Evolutionary conservation across 192 early-diverging fungal species (phyloP), one percentile per base, ranked within the genome.

Genomic region (Rhizoclosmatium sp.): DNA sequence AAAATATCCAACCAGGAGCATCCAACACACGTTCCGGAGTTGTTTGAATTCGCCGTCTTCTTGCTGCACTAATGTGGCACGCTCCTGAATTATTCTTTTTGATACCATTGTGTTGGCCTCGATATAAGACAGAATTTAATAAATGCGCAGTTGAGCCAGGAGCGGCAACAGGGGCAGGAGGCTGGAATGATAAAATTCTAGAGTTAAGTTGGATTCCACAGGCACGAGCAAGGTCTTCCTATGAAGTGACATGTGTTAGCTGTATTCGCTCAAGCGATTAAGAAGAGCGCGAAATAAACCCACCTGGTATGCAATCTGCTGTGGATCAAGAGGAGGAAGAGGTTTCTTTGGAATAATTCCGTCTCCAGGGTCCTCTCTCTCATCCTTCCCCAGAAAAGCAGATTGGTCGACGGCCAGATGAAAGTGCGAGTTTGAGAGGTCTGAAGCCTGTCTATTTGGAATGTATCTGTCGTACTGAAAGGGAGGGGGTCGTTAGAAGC

Each of bases 11-110:
- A 31, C 31, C 31, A 2, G 95, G 96, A 1, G 97, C 96, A 86
- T 99, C 97, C 44, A 99, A 85, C 2, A 97, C 85, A 47, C 90
- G 90, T 74, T 94, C 94, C 0, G 97, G 95, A 14, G 88, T 88
- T 12, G 88, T 92, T n/a, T 91, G 82, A 44, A 99, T 95, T 44
- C 92, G 89, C 42, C 97, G 85, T 51, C 89, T 88, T 47, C 71
- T 21, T 23, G 79, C 40, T 2, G 75, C 59, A 19, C 31, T 31
- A 31, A 31, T 31, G 31, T 65, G 73, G 59, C 59, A 75, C 12
- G 59, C 16, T 9, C 69, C 69, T 14, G 69, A 31, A 42, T 71
- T 71, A 41, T 71, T 71, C 41, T 71, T 71, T 58, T 71, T 71
- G 69, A 71, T 71, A 49, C 4, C 31, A 31, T 31, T 31, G 56